Base-by-base conservation (phyloP, 1,284 basidiomycete genomes). In the Amylostereum areolatum region DNA sequence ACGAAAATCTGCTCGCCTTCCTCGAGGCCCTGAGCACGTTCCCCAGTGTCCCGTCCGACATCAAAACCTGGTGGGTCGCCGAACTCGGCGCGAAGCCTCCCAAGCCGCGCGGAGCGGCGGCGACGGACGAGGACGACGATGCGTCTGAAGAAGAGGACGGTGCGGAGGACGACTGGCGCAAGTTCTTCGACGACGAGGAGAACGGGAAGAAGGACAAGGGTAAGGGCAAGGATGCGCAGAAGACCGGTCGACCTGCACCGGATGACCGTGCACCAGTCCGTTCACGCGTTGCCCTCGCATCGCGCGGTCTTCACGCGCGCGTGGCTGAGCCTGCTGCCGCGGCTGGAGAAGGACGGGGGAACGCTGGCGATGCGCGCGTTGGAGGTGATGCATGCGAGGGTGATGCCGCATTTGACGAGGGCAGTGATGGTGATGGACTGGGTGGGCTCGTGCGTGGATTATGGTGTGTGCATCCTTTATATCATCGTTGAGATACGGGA, bases 371-470 rank as follows among this genome's bases (percentile, higher is more conserved):
- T 81, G 41, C 75, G 88, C 34, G 83, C 80, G 2, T 67, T 97
- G 44, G 85, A 86, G 55, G 75, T 93, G 7, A 80, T 97, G 71
- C 92, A 97, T 65, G 74, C 82, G 6, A 83, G 87, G 10, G 86
- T 97, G 24, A 69, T 97, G 60, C 94, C 94, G 0, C 83, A 95
- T 64, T 65, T 97, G 49, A 89, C 86, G 3, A 71, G 88, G 45
- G 80, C 90, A 0, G 74, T 94, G 5, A 66, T 96, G 46, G 78
- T 96, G 11, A 95, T 97, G 81, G 96, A 99, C 67, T 99, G 95
- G 89, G 77, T 99, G 32, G 85, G 89, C 31, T 80, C 81, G 9
- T 89, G 92, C 55, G 88, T 97, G 33, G 94, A 96, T 65, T 75
- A 79, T 56, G 90, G 89, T 87, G 49, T 54, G 73, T 59, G 32